These are phyloP conservation scores for Aspergillus campestris DNA, from an alignment of 495 filamentous ascomycete species.

Conservation along the genomic window DNA sequence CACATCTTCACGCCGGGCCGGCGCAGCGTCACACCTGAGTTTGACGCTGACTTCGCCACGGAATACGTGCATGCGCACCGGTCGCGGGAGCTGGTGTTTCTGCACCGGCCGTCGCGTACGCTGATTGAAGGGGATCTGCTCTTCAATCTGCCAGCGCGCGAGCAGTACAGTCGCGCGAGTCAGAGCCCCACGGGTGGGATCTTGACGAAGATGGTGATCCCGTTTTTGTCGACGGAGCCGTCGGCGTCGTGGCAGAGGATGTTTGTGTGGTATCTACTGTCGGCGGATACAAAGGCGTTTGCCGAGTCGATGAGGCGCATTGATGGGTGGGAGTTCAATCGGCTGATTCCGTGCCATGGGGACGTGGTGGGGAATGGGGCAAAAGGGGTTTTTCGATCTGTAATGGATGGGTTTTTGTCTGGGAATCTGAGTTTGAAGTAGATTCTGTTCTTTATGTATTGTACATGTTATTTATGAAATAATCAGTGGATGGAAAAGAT, in stretches of 20 bases:
- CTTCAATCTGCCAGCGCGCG: conserved; percentile 82
- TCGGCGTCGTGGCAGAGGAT: conserved; percentile 67
- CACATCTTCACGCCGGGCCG: conserved; percentile 53
- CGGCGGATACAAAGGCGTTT: conserved; percentile 59
- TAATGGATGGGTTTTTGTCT: conserved; percentile 79
- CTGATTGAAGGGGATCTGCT: conserved; percentile 88
- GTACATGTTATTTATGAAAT: no score
- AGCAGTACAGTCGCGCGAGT: conserved; percentile 70
- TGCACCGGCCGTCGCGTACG: conserved; percentile 70
- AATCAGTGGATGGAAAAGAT: background rate
- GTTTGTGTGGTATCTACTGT: conserved; percentile 72
- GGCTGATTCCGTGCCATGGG: conserved; percentile 87
- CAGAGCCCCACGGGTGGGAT: conserved; percentile 46
- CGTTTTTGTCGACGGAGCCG: conserved; percentile 47
- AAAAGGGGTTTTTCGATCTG: conserved; percentile 68
- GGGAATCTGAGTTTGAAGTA: conserved; percentile 29
- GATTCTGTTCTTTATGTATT: no score
- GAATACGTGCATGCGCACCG: conserved; percentile 75
- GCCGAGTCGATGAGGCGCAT: conserved; percentile 61
- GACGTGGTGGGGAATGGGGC: conserved; percentile 74
- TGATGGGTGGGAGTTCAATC: conserved; percentile 74
- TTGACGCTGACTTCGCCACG: conserved; percentile 76
- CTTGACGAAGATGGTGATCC: conserved; percentile 53
- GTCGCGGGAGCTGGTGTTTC: conserved; percentile 81
- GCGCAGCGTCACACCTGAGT: conserved; percentile 59